Evolutionary conservation across 2,329 filamentous ascomycete genomes (phyloP).

Genomic region (Neofusicoccum sp.): DNA sequence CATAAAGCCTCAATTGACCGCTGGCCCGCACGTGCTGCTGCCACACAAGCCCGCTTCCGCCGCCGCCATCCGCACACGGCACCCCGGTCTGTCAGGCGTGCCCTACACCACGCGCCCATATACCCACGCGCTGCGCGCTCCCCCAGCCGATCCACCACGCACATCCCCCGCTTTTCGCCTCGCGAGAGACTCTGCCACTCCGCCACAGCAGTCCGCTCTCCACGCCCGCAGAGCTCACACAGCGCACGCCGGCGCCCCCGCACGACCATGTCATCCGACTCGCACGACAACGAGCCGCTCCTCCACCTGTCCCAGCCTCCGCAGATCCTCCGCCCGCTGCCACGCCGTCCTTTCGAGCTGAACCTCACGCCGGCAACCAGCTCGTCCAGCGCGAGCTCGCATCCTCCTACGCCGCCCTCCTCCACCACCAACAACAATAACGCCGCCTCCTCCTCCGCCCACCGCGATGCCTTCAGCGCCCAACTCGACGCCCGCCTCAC

Average conservation of each 20-base stretch:
- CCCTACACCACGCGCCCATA: not conserved
- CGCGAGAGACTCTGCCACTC: not conserved
- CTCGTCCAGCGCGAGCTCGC: slow-evolving; percentile 23
- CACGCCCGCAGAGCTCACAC: too few species aligned
- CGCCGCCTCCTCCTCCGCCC: slow-evolving; percentile 9
- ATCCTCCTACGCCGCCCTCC: slow-evolving; percentile 25
- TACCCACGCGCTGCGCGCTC: not conserved
- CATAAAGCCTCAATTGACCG: slow-evolving; percentile 14
- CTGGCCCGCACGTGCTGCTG: slow-evolving; percentile 6
- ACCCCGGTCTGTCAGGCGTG: not conserved
- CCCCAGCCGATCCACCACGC: slow-evolving; percentile 3
- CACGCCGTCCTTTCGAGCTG: slow-evolving; percentile 35
- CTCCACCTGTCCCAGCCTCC: slow-evolving; percentile 20
- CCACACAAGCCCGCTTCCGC: not conserved
- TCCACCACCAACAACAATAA: slow-evolving; percentile 18
- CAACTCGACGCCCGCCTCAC: slow-evolving; percentile 12
- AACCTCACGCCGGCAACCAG: slow-evolving; percentile 12
- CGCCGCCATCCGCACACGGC: slow-evolving; percentile 9
- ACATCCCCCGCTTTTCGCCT: slow-evolving; percentile 4
- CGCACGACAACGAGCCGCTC: not conserved
- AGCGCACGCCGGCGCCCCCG: not conserved
- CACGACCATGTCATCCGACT: slow-evolving; percentile 4
- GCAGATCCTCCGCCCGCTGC: slow-evolving; percentile 39
- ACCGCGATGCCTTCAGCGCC: not conserved
- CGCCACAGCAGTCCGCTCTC: too few species aligned